Percentiles rank a stretch among this genome's conserved stretches.
Conservation (phyloP, 805 yeast species). For the Sugiyamaella qingdaonensis region DNA sequence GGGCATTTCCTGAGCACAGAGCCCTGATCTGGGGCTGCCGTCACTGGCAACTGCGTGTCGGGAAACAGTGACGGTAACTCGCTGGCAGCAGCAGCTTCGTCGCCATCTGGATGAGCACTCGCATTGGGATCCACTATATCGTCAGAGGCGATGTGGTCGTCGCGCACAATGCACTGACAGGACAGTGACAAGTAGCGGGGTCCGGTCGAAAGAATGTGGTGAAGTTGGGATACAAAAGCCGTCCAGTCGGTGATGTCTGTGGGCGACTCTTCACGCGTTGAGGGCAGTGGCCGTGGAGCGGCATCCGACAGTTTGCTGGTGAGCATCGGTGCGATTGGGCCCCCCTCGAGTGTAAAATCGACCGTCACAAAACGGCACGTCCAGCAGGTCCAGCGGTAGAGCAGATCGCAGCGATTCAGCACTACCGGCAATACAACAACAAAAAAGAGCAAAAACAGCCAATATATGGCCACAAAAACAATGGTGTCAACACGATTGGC, state of each 20-base stretch:
- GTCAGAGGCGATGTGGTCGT: neutral
- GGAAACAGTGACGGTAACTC: neutral
- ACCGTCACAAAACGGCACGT: too few species aligned
- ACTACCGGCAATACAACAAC: too few species aligned
- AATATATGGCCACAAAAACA: too few species aligned
- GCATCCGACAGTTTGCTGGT: neutral
- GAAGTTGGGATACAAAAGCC: neutral
- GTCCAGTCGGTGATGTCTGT: neutral
- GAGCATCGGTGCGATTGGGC: neutral
- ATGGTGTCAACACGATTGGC: too few species aligned
- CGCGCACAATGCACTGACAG: neutral
- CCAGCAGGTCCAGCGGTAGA: too few species aligned
- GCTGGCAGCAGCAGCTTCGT: neutral
- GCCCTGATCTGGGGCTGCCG: constrained; percentile 28
- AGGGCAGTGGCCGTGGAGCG: too few species aligned
- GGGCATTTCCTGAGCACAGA: constrained; percentile 56
- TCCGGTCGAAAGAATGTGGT: neutral
- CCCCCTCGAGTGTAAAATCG: too few species aligned
- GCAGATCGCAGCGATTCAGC: too few species aligned
- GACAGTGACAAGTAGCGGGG: neutral
- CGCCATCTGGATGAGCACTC: neutral
- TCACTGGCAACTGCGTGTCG: neutral
- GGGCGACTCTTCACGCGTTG: too few species aligned
- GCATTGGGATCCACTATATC: too few species aligned
- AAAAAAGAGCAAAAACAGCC: too few species aligned